Conservation (phyloP, 306 rosid species). For the Lathyrus tuberosus region DNA sequence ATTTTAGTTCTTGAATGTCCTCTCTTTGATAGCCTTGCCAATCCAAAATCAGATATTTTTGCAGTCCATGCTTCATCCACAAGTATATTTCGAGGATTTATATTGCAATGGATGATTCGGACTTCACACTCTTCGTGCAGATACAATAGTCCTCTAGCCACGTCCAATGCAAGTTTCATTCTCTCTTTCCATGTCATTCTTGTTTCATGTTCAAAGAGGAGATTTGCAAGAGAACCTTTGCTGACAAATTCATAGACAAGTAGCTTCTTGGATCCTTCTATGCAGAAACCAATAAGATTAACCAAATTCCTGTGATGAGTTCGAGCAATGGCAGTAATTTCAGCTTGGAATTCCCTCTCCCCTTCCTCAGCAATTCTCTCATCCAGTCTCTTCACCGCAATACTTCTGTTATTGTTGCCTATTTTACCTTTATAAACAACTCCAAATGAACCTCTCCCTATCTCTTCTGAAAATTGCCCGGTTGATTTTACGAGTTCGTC, state of each 20-base stretch:
- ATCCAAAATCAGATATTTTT: constrained; percentile 52
- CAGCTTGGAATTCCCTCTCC: constrained; percentile 44
- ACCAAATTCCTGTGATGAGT: constrained; percentile 51
- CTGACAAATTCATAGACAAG: constrained; percentile 47
- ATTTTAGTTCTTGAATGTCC: constrained; percentile 12
- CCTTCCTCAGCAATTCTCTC: constrained; percentile 38
- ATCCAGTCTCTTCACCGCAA: constrained; percentile 46
- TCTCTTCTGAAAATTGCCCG: constrained; percentile 36
- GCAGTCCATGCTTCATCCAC: constrained; percentile 50
- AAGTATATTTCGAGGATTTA: constrained; percentile 47
- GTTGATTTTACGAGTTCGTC: constrained; percentile 44
- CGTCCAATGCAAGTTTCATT: constrained; percentile 42
- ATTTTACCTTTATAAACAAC: constrained; percentile 39
- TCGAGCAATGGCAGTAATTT: constrained; percentile 44
- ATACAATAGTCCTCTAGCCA: constrained; percentile 42
- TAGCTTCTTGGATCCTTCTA: constrained; percentile 45
- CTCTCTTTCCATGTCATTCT: constrained; percentile 24
- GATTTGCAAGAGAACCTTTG: constrained; percentile 50
- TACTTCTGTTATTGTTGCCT: constrained; percentile 14
- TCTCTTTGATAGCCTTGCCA: constrained; percentile 31
- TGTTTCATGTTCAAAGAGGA: constrained; percentile 20
- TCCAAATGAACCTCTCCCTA: constrained; percentile 48
- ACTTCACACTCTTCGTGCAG: constrained; percentile 50
- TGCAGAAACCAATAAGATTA: constrained; percentile 48
- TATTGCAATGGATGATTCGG: constrained; percentile 45